phyloP scores from a whole-genome alignment of 1,284 basidiomycete species.

The Sparassis latifolia region DNA sequence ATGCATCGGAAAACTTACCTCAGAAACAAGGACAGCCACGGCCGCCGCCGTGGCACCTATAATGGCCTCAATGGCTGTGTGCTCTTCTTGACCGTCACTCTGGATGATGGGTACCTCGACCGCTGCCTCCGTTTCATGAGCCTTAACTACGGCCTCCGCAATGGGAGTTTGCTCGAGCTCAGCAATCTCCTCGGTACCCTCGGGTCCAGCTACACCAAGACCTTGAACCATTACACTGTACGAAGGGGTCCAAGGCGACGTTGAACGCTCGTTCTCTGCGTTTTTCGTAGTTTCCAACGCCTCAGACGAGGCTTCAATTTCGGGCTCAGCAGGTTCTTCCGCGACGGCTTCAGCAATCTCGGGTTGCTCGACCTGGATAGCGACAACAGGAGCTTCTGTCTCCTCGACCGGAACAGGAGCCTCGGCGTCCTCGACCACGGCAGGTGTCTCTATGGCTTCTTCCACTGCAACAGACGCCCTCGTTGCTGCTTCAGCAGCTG shows the following conservation, averaged over 20 bases:
- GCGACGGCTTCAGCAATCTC: too few relatives aligned
- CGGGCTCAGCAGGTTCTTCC: too few relatives aligned
- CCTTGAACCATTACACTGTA: constrained; percentile 35
- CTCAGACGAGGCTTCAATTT: background rate
- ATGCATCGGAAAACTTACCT: background rate
- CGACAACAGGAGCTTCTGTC: background rate
- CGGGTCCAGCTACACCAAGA: constrained; percentile 19
- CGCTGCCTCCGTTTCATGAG: background rate
- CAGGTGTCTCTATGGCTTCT: background rate
- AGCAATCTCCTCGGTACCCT: constrained; percentile 20
- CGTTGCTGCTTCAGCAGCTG: background rate
- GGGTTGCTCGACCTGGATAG: background rate
- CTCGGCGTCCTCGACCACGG: too few relatives aligned
- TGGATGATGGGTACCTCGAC: background rate
- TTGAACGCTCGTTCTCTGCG: constrained; percentile 22
- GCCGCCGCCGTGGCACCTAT: background rate
- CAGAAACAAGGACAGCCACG: background rate
- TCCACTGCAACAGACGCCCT: background rate
- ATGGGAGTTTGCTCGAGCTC: constrained; percentile 13
- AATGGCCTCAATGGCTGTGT: too few relatives aligned
- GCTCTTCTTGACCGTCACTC: background rate
- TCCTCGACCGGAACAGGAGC: too few relatives aligned
- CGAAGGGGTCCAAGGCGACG: constrained; percentile 37
- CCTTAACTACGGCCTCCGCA: background rate
- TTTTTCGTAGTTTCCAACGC: background rate